A percentile compares a stretch with the other conserved stretches of the same genome.
phyloP scores from a whole-genome alignment of 140 eudicot species.

The Cichorium intybus region DNA sequence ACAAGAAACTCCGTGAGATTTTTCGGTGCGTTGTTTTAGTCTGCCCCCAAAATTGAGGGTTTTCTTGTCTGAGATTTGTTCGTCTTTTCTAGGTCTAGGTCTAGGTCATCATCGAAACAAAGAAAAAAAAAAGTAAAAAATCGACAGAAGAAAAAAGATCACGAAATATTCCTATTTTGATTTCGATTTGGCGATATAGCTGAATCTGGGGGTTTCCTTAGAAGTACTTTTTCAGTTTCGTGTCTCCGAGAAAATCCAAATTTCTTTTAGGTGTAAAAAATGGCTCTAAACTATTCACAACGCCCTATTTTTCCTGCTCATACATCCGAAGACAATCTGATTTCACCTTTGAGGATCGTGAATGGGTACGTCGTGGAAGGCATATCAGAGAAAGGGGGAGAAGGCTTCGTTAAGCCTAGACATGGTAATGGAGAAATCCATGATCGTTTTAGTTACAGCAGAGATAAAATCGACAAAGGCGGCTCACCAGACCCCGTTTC shows the following conservation, averaged over 20 bases:
- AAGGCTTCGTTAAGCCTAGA: conserved; percentile 31
- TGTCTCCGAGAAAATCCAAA: neutral
- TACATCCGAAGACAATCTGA: conserved; percentile 54
- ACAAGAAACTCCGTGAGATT: conserved; percentile 67
- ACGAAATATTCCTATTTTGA: neutral
- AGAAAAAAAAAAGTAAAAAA: neutral
- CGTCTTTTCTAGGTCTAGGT: conserved; percentile 25
- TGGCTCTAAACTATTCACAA: conserved; percentile 88
- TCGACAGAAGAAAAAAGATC: conserved; percentile 7
- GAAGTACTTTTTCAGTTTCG: neutral
- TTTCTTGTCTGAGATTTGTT: conserved; percentile 43
- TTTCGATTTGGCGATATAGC: conserved; percentile 24
- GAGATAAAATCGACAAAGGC: conserved; percentile 46
- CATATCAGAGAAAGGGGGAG: conserved; percentile 46
- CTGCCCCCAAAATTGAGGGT: conserved; percentile 74
- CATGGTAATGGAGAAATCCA: conserved; percentile 30
- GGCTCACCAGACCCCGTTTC: conserved; percentile 44
- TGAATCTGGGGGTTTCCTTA: conserved; percentile 26
- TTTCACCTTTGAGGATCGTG: conserved; percentile 52
- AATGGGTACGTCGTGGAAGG: conserved; percentile 59
- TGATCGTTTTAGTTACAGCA: conserved; percentile 40
- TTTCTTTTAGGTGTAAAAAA: conserved; percentile 28
- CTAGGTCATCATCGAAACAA: neutral
- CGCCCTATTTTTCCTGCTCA: conserved; percentile 58
- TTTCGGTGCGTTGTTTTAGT: conserved; percentile 80